A percentile compares a stretch with the other conserved stretches of the same genome.
Evolutionary conservation across 202 grass and related monocot genomes (phyloP).

Genomic region (Panicum virgatum): DNA sequence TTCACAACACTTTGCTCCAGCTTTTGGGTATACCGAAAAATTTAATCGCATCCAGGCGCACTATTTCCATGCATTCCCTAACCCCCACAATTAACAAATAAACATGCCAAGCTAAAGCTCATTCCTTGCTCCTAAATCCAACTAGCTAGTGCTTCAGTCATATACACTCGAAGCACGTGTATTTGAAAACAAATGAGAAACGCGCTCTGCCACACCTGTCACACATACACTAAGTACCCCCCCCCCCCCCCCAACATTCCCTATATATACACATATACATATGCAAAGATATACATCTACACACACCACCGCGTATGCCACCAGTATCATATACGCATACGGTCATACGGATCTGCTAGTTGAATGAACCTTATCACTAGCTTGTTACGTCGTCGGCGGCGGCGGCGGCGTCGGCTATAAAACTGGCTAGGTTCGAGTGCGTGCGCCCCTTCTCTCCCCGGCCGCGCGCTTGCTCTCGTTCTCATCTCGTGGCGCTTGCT

Average conservation of each 20-base stretch:
- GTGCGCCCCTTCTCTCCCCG: conserved; percentile 1
- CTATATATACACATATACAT: background rate
- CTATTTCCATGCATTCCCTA: background rate
- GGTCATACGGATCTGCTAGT: background rate
- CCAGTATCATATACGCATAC: background rate
- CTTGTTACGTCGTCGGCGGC: background rate
- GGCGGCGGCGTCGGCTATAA: too few species aligned
- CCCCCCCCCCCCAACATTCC: conserved; percentile 1
- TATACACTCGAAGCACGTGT: background rate
- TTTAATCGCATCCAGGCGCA: background rate
- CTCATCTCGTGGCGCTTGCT: background rate
- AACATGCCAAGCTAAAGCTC: background rate
- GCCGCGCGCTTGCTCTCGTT: background rate
- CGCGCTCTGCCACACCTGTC: background rate
- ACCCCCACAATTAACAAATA: background rate
- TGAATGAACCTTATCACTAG: conserved; percentile 11
- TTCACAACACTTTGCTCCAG: background rate
- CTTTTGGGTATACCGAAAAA: background rate
- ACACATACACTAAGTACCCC: conserved; percentile 4
- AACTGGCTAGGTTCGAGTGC: conserved; percentile 26
- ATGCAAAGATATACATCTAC: too few species aligned
- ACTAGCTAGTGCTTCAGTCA: background rate
- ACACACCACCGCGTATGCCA: too few species aligned
- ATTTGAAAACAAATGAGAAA: background rate
- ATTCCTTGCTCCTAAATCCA: background rate